These are phyloP conservation scores for Nothomitra cinnamomea DNA, from an alignment of 2,329 filamentous ascomycete genomes.

Conservation along the genomic window DNA sequence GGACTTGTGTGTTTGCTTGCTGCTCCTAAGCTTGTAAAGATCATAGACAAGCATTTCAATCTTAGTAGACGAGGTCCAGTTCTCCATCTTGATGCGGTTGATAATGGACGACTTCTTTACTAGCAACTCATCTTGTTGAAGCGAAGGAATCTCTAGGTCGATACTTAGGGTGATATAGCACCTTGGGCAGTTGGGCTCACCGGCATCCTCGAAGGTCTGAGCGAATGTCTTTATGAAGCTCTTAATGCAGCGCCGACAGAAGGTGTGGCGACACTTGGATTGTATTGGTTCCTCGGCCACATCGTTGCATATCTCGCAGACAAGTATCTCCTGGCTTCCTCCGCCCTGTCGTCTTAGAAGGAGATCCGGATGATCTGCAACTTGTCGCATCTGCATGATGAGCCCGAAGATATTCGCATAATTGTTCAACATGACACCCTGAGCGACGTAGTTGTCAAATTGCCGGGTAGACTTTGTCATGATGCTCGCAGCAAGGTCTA, in stretches of 20 bases:
- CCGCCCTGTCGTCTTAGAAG: conserved; percentile 76
- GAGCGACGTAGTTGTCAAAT: conserved; percentile 90
- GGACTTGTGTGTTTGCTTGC: conserved; percentile 87
- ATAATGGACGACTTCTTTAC: conserved; percentile 96
- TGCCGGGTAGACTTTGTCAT: conserved; percentile 80
- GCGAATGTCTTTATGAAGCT: conserved; percentile 67
- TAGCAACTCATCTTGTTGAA: conserved; percentile 72
- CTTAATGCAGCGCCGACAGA: conserved; percentile 66
- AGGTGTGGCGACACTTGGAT: conserved; percentile 84
- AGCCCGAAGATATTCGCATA: conserved; percentile 95
- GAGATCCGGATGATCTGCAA: conserved; percentile 88
- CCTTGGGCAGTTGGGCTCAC: conserved; percentile 58
- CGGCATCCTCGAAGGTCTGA: conserved; percentile 42
- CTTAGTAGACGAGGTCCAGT: conserved; percentile 96
- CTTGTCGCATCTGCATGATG: conserved; percentile 98
- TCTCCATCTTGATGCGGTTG: conserved; percentile 96
- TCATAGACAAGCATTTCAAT: conserved; percentile 94
- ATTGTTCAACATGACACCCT: conserved; percentile 61
- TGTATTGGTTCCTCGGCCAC: conserved; percentile 87
- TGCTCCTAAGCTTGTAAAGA: conserved; percentile 75
- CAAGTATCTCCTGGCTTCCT: conserved; percentile 74
- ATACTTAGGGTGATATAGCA: conserved; percentile 85
- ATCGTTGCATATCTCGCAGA: conserved; percentile 93
- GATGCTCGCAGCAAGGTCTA: conserved; percentile 87
- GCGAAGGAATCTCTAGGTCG: conserved; percentile 86